These are phyloP conservation scores for Pseudogymnoascus sp. DNA, from an alignment of 2,329 filamentous ascomycete species.

Conservation along the genomic window DNA sequence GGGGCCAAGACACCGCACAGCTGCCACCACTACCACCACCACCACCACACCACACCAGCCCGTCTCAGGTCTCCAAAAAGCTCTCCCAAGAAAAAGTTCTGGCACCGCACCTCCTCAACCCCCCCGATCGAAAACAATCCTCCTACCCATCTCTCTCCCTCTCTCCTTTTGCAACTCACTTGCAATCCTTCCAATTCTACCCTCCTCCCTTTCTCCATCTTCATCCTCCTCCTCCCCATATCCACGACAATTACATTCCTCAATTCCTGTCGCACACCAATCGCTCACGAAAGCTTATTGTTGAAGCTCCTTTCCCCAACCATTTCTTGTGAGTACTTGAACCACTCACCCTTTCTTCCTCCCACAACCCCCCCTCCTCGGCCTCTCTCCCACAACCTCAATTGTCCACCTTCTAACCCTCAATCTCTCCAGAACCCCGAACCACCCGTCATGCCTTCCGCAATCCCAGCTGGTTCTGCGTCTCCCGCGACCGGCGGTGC, in stretches of 20 bases:
- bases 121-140: background rate
- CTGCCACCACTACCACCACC: background rate
- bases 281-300: background rate
- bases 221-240: background rate
- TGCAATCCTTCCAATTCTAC: background rate
- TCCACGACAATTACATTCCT: background rate
- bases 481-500: slow-evolving; percentile 38
- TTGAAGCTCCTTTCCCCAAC: slow-evolving; percentile 4
- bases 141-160: background rate
- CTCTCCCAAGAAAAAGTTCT: slow-evolving; percentile 1
- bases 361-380: background rate
- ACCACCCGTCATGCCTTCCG: slow-evolving; percentile 25
- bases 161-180: background rate
- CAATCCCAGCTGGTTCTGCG: slow-evolving; percentile 38
- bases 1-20: background rate
- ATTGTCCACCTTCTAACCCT: slow-evolving; percentile 9
- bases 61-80: background rate
- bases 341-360: background rate
- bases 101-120: background rate
- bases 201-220: background rate
- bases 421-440: slow-evolving; percentile 12
- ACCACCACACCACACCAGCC: background rate
- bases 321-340: background rate
- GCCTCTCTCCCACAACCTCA: background rate
- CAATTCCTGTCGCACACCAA: slow-evolving; percentile 1